Evolutionary conservation across 257 asterid species (phyloP), one percentile per base, ranked within the genome.

Genomic region (Solanum clarkiae): DNA sequence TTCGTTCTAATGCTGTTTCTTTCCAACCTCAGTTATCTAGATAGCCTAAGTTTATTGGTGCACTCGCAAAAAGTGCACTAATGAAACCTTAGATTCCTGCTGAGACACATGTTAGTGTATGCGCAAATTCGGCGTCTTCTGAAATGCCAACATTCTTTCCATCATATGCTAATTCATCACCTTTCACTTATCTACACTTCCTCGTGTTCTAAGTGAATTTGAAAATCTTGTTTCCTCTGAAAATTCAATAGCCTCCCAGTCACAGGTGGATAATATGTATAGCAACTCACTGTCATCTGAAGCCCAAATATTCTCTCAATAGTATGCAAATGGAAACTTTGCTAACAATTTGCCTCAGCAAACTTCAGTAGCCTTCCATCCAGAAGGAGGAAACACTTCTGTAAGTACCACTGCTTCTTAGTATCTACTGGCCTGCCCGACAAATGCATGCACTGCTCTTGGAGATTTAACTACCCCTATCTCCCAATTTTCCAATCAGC

Each of bases 291-390:
- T 51, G 29, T 89, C 60, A 13, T 56, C 77, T 82, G 90, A 70
- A 54, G 77, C 89, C 88, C 94, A 85, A 81, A 69, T 45, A 77
- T 77, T 89, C 80, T 82, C 91, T 84, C 90, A 80, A 75, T 84
- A 85, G 20, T 80, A 79, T 86, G 57, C n/a, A 72, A 86, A 26
- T 14, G 59, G 82, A 62, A 88, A 74, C 88, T 84, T 32, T 32
- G 36, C 85, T 65, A 88, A 79, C 77, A 47, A 82, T 56, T 26
- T 45, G 26, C 65, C 88, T 83, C 86, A 66, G 29, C 89, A 69
- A 80, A 51, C 91, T 42, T 87, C 84, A 15, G 60, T 70, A 74
- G 44, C 80, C 49, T 16, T 87, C 86, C 88, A 44, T 80, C 75
- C 86, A 51, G 86, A 80, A 66, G 68, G 68, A 59, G 89, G 84